Conservation (phyloP, 495 filamentous ascomycete species). For the Neurospora hispaniola region DNA sequence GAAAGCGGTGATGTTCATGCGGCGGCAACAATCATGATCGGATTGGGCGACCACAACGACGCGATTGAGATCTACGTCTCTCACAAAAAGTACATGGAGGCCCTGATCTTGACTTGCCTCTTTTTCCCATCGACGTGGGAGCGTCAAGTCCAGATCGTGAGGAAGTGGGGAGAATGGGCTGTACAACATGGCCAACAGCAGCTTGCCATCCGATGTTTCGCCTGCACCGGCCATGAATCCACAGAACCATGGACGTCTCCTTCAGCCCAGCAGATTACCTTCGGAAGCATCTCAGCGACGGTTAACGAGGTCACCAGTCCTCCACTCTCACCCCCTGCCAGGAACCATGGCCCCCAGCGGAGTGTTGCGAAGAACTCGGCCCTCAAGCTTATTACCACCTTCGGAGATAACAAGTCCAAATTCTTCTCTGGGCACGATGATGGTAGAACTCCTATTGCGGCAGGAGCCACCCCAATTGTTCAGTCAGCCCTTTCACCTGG, state of each 20-base stretch:
- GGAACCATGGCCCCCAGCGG: conserved; percentile 41
- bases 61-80: conserved; percentile 96
- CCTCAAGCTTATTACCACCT: conserved; percentile 87
- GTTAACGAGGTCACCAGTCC: conserved; percentile 47
- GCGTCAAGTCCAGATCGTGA: conserved; percentile 72
- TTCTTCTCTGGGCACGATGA: conserved; percentile 59
- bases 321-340: conserved; percentile 44
- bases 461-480: conserved; percentile 78
- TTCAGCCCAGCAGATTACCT: conserved; percentile 57
- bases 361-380: conserved; percentile 67
- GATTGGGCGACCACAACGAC: conserved; percentile 85
- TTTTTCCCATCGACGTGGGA: conserved; percentile 76
- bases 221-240: conserved; percentile 67
- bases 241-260: conserved; percentile 77
- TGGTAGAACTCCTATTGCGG: conserved; percentile 66
- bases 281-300: conserved; percentile 35
- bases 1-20: conserved; percentile 88
- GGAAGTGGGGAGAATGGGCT: conserved; percentile 91
- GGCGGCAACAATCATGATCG: conserved; percentile 81
- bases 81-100: conserved; percentile 84
- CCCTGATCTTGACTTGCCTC: conserved; percentile 67
- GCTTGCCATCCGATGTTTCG: conserved; percentile 85
- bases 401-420: conserved; percentile 52
- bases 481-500: conserved; percentile 78
- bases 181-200: conserved; percentile 78